Percentiles rank a stretch among this genome's conserved stretches.
These are phyloP conservation scores for Coemansia sp. DNA, from an alignment of 192 early-diverging fungal species.

Conservation along the genomic window DNA sequence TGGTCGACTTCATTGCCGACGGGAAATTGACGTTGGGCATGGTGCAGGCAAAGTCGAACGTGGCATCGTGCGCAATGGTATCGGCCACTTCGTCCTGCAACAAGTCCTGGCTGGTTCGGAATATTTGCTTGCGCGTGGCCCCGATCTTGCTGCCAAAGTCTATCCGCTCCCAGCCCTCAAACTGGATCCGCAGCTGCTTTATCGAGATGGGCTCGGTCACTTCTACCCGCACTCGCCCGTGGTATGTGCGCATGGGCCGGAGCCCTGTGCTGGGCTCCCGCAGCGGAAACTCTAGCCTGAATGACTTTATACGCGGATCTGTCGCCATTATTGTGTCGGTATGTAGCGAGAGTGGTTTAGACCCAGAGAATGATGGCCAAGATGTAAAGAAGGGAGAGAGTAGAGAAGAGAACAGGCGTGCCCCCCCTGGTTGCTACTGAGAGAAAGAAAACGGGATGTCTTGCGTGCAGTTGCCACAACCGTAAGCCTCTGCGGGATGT, in stretches of 20 bases:
- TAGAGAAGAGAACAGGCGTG: no score
- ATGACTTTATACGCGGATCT: slow-evolving; percentile 35
- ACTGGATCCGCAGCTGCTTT: slow-evolving; percentile 34
- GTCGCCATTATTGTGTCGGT: slow-evolving; percentile 6
- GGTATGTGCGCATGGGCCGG: slow-evolving; percentile 40
- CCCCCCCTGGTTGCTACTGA: no score
- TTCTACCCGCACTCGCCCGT: slow-evolving; percentile 28
- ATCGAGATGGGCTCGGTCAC: slow-evolving; percentile 23
- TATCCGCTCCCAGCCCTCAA: slow-evolving; percentile 47
- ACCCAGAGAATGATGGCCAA: no score
- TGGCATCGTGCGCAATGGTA: slow-evolving; percentile 13
- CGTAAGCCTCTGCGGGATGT: no score
- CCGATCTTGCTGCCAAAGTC: slow-evolving; percentile 41
- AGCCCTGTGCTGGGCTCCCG: slow-evolving; percentile 30
- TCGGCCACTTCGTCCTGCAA: slow-evolving; percentile 25
- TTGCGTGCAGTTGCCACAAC: no score
- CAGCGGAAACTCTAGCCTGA: slow-evolving; percentile 36
- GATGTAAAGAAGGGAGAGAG: no score
- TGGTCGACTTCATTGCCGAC: slow-evolving; percentile 40
- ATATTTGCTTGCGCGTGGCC: slow-evolving; percentile 25
- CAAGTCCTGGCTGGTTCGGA: slow-evolving; percentile 24
- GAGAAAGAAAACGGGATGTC: no score
- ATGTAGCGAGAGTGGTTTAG: no score
- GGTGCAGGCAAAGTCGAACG: slow-evolving; percentile 39
- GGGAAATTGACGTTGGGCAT: slow-evolving; percentile 49